These are phyloP conservation scores for Trichophyton schoenleinii DNA, from an alignment of 2,329 filamentous ascomycete genomes.

Conservation along the genomic window DNA sequence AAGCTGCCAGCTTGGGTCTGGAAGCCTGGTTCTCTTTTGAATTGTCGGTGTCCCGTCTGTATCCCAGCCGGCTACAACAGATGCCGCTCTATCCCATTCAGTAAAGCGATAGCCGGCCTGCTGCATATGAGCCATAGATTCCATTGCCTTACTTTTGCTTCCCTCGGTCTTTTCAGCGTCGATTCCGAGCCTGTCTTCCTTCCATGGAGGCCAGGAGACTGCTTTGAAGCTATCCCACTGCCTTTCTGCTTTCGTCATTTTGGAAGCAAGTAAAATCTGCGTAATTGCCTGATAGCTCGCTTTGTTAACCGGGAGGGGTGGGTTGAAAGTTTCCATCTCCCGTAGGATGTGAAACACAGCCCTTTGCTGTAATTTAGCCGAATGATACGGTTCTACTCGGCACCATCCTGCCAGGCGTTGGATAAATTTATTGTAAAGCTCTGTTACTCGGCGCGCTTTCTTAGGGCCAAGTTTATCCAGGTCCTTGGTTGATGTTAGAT, in stretches of 20 bases:
- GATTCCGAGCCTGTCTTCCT: constrained; percentile 48
- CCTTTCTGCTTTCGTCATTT: constrained; percentile 43
- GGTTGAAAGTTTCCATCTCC: constrained; percentile 44
- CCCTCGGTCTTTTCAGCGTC: constrained; percentile 46
- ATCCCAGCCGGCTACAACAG: constrained; percentile 50
- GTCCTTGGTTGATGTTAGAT: constrained; percentile 7
- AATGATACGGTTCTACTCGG: constrained; percentile 38
- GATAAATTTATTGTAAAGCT: constrained; percentile 39
- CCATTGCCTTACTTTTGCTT: constrained; percentile 45
- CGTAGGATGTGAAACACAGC: constrained; percentile 46
- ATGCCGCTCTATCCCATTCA: constrained; percentile 42
- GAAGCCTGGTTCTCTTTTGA: constrained; percentile 42
- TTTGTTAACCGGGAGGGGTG: constrained; percentile 44
- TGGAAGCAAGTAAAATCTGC: constrained; percentile 44
- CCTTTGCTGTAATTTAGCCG: constrained; percentile 39
- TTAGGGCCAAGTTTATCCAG: constrained; percentile 7
- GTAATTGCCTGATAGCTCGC: constrained; percentile 46
- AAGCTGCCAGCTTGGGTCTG: neutral
- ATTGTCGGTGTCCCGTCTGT: constrained; percentile 51
- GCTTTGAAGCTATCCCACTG: constrained; percentile 49
- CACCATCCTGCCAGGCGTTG: constrained; percentile 38
- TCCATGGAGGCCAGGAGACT: constrained; percentile 54
- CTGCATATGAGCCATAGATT: constrained; percentile 43
- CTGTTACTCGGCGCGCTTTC: constrained; percentile 23
- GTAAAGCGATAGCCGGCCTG: constrained; percentile 45